Percentiles rank a stretch among this genome's conserved stretches.
Conservation (phyloP, 78 protist species). For the Emiliania huxleyi region DNA sequence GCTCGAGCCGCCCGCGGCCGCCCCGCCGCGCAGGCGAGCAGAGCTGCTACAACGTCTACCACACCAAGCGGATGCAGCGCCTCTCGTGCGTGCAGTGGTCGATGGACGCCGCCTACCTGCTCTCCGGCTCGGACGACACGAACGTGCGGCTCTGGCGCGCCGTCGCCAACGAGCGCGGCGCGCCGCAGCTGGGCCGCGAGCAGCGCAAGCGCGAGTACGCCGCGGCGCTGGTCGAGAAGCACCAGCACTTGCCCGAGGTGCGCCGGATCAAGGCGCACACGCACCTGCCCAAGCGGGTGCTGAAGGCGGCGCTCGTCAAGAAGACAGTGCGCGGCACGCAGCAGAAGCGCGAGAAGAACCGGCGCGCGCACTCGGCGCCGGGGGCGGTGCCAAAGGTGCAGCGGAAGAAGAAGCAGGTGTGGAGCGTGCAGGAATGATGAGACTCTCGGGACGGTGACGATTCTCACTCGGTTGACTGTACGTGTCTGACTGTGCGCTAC, state of each 20-base stretch:
- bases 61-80: slow-evolving; percentile 88
- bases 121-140: slow-evolving; percentile 74
- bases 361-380: not conserved
- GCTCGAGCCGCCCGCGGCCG: no score
- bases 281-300: slow-evolving; percentile 51
- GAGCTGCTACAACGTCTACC: slow-evolving; percentile 72
- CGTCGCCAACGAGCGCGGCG: not conserved
- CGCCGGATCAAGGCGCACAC: slow-evolving; percentile 8
- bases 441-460: no score
- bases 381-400: not conserved
- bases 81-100: slow-evolving; percentile 69
- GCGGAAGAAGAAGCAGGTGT: not conserved
- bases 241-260: slow-evolving; percentile 29
- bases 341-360: not conserved
- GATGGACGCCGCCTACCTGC: slow-evolving; percentile 74
- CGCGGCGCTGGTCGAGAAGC: slow-evolving; percentile 34
- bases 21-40: not conserved
- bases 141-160: slow-evolving; percentile 20
- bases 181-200: slow-evolving; percentile 28
- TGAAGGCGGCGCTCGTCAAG: slow-evolving; percentile 40
- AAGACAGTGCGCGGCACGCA: not conserved
- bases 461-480: no score
- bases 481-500: no score
- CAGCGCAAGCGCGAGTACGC: not conserved
- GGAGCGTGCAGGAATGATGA: not conserved